These are phyloP conservation scores for Arachis hypogaea DNA, from an alignment of 306 rosid species.

Conservation along the genomic window DNA sequence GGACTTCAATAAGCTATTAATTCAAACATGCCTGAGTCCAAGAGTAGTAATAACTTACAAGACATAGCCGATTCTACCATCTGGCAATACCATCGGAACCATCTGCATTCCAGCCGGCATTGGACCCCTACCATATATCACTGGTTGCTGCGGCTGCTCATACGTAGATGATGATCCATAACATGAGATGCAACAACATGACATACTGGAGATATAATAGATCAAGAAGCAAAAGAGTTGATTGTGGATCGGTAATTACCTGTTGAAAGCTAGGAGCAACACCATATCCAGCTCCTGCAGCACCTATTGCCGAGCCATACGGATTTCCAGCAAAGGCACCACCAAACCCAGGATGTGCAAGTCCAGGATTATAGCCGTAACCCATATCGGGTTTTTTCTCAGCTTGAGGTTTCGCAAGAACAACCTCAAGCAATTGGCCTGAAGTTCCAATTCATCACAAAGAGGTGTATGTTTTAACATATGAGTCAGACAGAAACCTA, in stretches of 20 bases:
- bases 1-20: too few species aligned
- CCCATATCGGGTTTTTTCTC: constrained; percentile 81
- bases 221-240: constrained; percentile 12
- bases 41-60: constrained; percentile 62
- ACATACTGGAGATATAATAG: constrained; percentile 27
- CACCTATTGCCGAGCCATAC: constrained; percentile 75
- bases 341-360: constrained; percentile 78
- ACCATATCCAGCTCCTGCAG: constrained; percentile 76
- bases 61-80: constrained; percentile 95
- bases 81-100: constrained; percentile 98
- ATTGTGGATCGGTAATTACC: constrained; percentile 50
- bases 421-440: constrained; percentile 95
- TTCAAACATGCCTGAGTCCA: background rate
- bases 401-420: constrained; percentile 92
- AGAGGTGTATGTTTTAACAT: background rate
- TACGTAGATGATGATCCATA: constrained; percentile 34
- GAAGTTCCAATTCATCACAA: constrained; percentile 47
- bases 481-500: background rate
- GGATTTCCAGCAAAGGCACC: constrained; percentile 62
- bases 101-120: constrained; percentile 99
- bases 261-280: constrained; percentile 76
- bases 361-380: constrained; percentile 60
- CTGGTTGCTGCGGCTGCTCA: constrained; percentile 92
- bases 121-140: constrained; percentile 99
- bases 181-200: constrained; percentile 14